A percentile compares a stretch with the other conserved stretches of the same genome.
Evolutionary conservation across 2,329 filamentous ascomycete genomes (phyloP).

Genomic region (Cordyceps javanica): DNA sequence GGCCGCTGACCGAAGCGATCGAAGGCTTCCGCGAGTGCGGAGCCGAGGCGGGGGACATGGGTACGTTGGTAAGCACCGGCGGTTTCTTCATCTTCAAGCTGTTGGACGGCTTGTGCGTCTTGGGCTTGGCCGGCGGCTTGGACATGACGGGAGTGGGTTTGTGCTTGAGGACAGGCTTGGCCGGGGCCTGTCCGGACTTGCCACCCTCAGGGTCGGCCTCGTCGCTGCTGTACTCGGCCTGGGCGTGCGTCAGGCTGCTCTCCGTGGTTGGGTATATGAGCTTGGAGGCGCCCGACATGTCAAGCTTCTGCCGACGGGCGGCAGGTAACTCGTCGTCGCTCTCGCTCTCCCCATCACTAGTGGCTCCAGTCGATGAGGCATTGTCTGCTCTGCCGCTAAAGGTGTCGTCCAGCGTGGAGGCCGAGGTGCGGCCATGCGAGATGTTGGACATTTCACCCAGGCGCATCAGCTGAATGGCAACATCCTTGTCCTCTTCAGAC

Average conservation of each 20-base stretch:
- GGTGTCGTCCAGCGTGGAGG: conserved; percentile 87
- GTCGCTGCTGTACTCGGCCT: conserved; percentile 31
- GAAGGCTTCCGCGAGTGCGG: conserved; percentile 73
- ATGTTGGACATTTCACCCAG: conserved; percentile 91
- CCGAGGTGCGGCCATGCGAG: conserved; percentile 86
- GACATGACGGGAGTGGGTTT: conserved; percentile 29
- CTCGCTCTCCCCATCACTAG: conserved; percentile 68
- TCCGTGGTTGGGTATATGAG: conserved; percentile 47
- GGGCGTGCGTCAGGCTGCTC: conserved; percentile 44
- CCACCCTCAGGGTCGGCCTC: conserved; percentile 29
- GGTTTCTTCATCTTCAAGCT: conserved; percentile 48
- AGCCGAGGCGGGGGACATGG: conserved; percentile 61
- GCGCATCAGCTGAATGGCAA: conserved; percentile 93
- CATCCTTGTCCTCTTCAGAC: conserved; percentile 89
- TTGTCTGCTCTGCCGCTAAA: conserved; percentile 85
- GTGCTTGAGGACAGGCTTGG: conserved; percentile 33
- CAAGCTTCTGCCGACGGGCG: conserved; percentile 52
- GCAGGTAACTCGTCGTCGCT: conserved; percentile 56
- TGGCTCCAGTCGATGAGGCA: conserved; percentile 78
- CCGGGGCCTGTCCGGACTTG: conserved; percentile 33
- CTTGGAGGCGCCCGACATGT: conserved; percentile 34
- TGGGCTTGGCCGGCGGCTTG: conserved; percentile 35
- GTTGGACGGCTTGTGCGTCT: conserved; percentile 33
- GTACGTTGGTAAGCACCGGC: conserved; percentile 31
- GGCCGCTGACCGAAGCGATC: conserved; percentile 49